phyloP scores from a whole-genome alignment of 306 rosid species.

The Lathyrus aphaca region DNA sequence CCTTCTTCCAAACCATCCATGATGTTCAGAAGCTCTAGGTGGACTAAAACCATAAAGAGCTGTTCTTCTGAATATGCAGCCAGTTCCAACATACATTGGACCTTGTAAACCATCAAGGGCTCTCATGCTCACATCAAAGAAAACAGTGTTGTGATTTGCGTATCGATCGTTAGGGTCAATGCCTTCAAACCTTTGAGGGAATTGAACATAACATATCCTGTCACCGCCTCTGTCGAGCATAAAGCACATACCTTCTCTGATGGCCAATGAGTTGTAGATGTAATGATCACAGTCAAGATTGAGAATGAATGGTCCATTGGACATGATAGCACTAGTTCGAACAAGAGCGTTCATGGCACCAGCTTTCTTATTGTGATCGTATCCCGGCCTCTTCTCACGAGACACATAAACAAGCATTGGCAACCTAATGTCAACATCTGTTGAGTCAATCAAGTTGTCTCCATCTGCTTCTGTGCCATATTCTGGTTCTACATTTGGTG shows the following conservation, averaged over 20 bases:
- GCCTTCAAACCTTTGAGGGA: conserved; percentile 90
- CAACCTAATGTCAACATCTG: conserved; percentile 69
- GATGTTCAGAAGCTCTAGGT: conserved; percentile 84
- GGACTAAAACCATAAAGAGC: conserved; percentile 91
- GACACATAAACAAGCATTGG: conserved; percentile 89
- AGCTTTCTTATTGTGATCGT: conserved; percentile 89
- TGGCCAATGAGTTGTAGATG: conserved; percentile 72
- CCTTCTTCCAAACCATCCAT: conserved; percentile 71
- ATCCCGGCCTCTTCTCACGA: conserved; percentile 81
- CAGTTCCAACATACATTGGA: conserved; percentile 89
- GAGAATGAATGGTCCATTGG: conserved; percentile 84
- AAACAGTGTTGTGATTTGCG: conserved; percentile 87
- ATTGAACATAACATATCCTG: conserved; percentile 80
- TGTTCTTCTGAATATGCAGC: conserved; percentile 83
- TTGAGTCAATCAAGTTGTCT: conserved; percentile 69
- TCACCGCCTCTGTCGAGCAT: conserved; percentile 93
- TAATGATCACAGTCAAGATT: conserved; percentile 93
- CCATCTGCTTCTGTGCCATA: conserved; percentile 69
- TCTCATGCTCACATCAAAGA: conserved; percentile 87
- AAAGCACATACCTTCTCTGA: conserved; percentile 93
- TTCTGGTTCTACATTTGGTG: conserved; percentile 73
- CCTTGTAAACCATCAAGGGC: conserved; percentile 93
- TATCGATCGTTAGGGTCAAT: conserved; percentile 81
- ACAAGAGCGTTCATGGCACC: conserved; percentile 93
- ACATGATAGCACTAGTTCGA: conserved; percentile 86